Conservation (phyloP, 108 stramenopile species). For the Skeletonema tropicum region DNA sequence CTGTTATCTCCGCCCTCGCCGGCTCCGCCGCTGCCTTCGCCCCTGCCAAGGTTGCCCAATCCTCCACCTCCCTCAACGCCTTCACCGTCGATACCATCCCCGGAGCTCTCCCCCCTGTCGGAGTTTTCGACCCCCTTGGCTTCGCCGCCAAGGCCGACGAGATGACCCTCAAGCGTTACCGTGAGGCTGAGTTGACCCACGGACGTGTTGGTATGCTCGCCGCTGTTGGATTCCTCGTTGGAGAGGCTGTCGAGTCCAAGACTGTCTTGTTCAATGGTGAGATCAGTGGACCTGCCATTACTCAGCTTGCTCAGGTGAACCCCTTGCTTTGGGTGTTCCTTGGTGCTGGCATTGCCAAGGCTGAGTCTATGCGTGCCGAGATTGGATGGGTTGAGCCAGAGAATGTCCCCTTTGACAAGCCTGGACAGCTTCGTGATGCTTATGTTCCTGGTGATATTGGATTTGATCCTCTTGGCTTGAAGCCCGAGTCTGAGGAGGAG, state of each 20-base stretch:
- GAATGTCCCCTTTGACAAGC: conserved; percentile 50
- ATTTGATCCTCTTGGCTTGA: conserved; percentile 84
- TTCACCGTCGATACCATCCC: conserved; percentile 33
- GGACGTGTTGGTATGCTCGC: conserved; percentile 60
- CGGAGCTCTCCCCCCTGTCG: conserved; percentile 58
- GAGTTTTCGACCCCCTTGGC: conserved; percentile 67
- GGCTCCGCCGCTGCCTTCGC: conserved; percentile 50
- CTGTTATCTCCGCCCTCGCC: conserved; percentile 41
- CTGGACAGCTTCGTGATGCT: conserved; percentile 60
- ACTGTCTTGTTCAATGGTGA: conserved; percentile 72
- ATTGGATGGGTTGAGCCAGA: conserved; percentile 41
- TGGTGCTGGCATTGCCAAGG: conserved; percentile 36
- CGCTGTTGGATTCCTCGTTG: conserved; percentile 67
- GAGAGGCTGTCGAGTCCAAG: conserved; percentile 62
- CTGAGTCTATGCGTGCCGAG: conserved; percentile 56
- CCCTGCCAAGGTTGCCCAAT: conserved; percentile 35
- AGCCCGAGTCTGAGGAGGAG: conserved; percentile 63
- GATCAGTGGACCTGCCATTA: conserved; percentile 56
- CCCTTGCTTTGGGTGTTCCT: conserved; percentile 15
- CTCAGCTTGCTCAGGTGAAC: conserved; percentile 46
- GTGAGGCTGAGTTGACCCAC: conserved; percentile 75
- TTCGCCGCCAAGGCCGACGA: conserved; percentile 63
- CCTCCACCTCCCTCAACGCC: conserved; percentile 14
- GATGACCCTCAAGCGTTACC: conserved; percentile 57
- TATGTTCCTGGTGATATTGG: conserved; percentile 83